phyloP scores from a whole-genome alignment of 805 yeast species.

The Sugiyamaella smithiae region DNA sequence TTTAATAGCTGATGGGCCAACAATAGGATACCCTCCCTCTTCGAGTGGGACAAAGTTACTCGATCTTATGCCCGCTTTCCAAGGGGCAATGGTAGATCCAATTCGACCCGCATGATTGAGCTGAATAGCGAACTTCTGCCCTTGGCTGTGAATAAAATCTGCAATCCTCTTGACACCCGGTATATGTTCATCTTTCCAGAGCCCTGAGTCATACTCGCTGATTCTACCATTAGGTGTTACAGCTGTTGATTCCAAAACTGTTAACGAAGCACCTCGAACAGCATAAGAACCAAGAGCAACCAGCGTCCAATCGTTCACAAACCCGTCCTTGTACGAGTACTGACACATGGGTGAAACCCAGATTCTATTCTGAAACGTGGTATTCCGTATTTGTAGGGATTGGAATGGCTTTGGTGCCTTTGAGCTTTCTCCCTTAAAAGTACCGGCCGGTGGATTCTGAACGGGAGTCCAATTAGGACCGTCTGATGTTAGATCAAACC shows the following conservation, averaged over 20 bases:
- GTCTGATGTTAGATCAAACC: too few relatives aligned
- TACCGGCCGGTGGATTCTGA: constrained; percentile 39
- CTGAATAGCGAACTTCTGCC: constrained; percentile 49
- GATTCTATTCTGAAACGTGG: constrained; percentile 47
- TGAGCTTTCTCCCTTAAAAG: constrained; percentile 26
- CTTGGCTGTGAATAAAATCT: constrained; percentile 43
- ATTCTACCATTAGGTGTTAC: constrained; percentile 42
- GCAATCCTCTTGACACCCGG: constrained; percentile 38
- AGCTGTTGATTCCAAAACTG: constrained; percentile 46
- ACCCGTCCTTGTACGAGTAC: constrained; percentile 45
- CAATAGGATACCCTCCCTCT: constrained; percentile 38
- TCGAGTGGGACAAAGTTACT: constrained; percentile 28
- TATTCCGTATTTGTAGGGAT: constrained; percentile 42
- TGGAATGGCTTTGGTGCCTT: constrained; percentile 40
- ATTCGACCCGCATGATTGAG: constrained; percentile 56
- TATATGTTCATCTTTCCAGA: constrained; percentile 52
- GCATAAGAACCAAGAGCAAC: constrained; percentile 50
- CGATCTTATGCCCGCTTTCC: constrained; percentile 17
- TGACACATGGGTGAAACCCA: constrained; percentile 50
- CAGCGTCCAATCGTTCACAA: constrained; percentile 46
- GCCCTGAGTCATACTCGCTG: constrained; percentile 46
- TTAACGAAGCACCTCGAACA: constrained; percentile 48
- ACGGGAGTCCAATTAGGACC: constrained; percentile 26
- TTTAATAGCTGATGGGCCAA: constrained; percentile 24
- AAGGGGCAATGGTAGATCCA: constrained; percentile 37